phyloP scores from a whole-genome alignment of 176 grass and related monocot species.

The Oryza glaberrima region DNA sequence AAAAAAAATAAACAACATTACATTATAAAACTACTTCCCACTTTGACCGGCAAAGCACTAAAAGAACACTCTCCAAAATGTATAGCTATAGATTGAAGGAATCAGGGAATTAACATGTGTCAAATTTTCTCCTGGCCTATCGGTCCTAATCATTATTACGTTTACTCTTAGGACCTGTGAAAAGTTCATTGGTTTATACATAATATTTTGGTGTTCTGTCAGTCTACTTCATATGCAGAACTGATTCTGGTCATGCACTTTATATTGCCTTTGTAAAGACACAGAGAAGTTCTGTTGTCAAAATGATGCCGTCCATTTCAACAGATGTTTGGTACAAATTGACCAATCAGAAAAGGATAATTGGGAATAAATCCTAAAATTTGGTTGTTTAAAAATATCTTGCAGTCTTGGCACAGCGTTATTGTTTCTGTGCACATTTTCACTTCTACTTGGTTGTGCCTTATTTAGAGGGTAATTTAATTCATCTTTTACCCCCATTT shows the following conservation, averaged over 20 bases:
- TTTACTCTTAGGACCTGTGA: neutral
- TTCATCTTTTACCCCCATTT: neutral
- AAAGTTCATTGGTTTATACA: neutral
- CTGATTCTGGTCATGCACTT: neutral
- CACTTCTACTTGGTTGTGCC: neutral
- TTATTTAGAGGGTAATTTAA: conserved; percentile 34
- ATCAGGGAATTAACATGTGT: neutral
- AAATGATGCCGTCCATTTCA: neutral
- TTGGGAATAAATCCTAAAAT: neutral
- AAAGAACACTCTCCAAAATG: neutral
- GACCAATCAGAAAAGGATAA: neutral
- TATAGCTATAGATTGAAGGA: neutral
- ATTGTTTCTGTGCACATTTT: conserved; percentile 9
- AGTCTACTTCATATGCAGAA: neutral
- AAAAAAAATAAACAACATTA: neutral
- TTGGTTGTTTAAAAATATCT: neutral
- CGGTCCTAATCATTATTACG: neutral
- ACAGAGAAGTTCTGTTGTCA: neutral
- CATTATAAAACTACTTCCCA: neutral
- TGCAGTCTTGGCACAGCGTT: neutral
- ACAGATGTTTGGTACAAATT: neutral
- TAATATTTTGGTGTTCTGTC: neutral
- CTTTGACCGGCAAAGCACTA: neutral
- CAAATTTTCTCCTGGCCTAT: neutral
- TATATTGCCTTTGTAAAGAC: neutral